Conservation (phyloP, 176 grass and related monocot species). For the Carex littledalei region DNA sequence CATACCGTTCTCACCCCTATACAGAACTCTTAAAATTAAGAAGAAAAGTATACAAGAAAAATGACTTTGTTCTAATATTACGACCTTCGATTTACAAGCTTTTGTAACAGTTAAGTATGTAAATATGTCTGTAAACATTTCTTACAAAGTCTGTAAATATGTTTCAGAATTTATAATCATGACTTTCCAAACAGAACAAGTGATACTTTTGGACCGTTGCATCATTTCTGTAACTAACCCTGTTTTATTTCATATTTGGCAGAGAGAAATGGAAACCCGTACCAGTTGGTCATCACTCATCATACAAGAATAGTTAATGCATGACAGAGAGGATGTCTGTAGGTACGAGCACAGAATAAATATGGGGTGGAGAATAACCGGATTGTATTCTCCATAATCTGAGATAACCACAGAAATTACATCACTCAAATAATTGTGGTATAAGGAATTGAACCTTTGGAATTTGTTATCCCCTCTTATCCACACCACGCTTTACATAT, state of each 20-base stretch:
- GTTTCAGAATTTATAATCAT: too few relatives aligned
- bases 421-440: slow-evolving; percentile 5
- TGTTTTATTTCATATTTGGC: background rate
- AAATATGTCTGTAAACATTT: too few relatives aligned
- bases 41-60: background rate
- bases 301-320: slow-evolving; percentile 12
- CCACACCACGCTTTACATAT: background rate
- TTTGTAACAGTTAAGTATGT: too few relatives aligned
- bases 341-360: slow-evolving; percentile 17
- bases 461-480: slow-evolving; percentile 25
- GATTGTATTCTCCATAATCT: slow-evolving; percentile 3
- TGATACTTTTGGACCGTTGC: too few relatives aligned
- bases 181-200: too few relatives aligned
- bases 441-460: background rate
- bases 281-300: background rate
- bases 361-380: background rate
- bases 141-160: too few relatives aligned
- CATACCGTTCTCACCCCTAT: too few relatives aligned
- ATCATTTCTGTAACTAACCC: background rate
- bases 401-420: background rate
- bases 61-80: background rate
- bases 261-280: background rate
- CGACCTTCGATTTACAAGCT: background rate
- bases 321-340: slow-evolving; percentile 21
- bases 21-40: background rate